Base-by-base conservation (phyloP, 2,329 filamentous ascomycete genomes). In the Elsinoe batatas region DNA sequence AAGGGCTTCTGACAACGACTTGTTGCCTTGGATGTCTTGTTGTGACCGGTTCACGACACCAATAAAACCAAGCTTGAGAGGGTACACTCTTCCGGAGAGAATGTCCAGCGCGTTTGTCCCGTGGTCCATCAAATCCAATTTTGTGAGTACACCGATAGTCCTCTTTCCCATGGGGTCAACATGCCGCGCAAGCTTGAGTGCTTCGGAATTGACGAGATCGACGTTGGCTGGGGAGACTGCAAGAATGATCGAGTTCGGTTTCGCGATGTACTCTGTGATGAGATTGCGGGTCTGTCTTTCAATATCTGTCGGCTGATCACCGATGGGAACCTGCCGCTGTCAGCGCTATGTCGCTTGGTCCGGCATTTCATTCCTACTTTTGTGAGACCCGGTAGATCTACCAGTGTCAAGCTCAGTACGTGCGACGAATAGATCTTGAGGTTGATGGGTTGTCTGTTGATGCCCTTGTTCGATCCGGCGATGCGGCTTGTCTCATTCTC, bases 41-140 rank as follows among this genome's bases (percentile, higher is more conserved):
- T 98, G 93, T 33, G 93, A 97, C 61, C 93, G 84, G 72, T 98
- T 98, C 65, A 98, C 91, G 13, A 97, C 91, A 59, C 93, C 93
- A 63, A 98, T 97, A 69, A 97, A 98, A 26, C 93, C 93, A 60
- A 98, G 81, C 73, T 97, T 98, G 64, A 98, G 71, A 7, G 93
- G 93, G 70, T 98, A 98, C 2, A 98, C 93, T 22, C 93, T 85
- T 3, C 93, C 93, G 5, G 91, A 94, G n/a, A 98, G 79, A 63
- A 98, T 98, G 67, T 98, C 93, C 63, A 98, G 79, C 13, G 93
- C 93, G 67, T 98, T 97, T 57, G 93, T 98, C 60, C 93, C 93
- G 67, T 98, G 91, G 67, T 98, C 93, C 93, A 98, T 98, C 57
- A 98, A 76, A 69, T 98, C 93, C 61, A 98, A 77, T 74, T 98